phyloP scores from a whole-genome alignment of 495 filamentous ascomycete genomes.

The Hypoxylon trugodes region DNA sequence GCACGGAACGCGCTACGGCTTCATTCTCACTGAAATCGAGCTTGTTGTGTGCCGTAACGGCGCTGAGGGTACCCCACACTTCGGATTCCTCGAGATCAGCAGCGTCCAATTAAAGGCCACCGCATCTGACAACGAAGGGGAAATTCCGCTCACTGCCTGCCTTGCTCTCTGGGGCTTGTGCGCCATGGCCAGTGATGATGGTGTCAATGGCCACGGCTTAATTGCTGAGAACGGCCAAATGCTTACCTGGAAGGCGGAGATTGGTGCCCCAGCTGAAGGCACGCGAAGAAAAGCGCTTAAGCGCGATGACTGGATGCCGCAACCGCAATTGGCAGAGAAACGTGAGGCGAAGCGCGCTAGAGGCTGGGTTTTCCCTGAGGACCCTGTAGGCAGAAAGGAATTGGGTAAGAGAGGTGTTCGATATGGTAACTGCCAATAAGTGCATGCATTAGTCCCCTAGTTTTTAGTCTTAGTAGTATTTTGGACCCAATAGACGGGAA shows the following conservation, averaged over 20 bases:
- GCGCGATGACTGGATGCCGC: slow-evolving; percentile 87
- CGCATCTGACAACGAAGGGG: slow-evolving; percentile 44
- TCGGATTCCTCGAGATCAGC: slow-evolving; percentile 83
- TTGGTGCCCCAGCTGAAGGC: slow-evolving; percentile 80
- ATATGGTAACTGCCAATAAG: slow-evolving; percentile 53
- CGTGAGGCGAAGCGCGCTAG: slow-evolving; percentile 81
- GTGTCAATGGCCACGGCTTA: slow-evolving; percentile 14
- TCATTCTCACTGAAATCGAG: slow-evolving; percentile 95
- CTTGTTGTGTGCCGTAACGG: slow-evolving; percentile 87
- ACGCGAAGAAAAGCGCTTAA: slow-evolving; percentile 74
- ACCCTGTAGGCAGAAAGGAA: slow-evolving; percentile 65
- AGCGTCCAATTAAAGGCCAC: slow-evolving; percentile 61
- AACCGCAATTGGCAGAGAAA: slow-evolving; percentile 81
- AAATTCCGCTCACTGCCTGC: slow-evolving; percentile 64
- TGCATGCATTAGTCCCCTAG: not conserved
- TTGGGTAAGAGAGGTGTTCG: slow-evolving; percentile 64
- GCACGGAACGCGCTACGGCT: slow-evolving; percentile 90
- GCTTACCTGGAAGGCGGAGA: slow-evolving; percentile 76
- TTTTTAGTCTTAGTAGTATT: not conserved
- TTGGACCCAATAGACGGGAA: not conserved
- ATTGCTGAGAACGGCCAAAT: slow-evolving; percentile 71
- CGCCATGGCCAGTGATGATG: slow-evolving; percentile 80
- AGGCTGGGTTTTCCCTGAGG: slow-evolving; percentile 87
- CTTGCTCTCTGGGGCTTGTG: slow-evolving; percentile 65
- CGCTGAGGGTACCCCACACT: slow-evolving; percentile 76